A percentile compares a stretch with the other conserved stretches of the same genome.
These are phyloP conservation scores for Lithohypha guttulata DNA, from an alignment of 2,329 filamentous ascomycete genomes.

Conservation along the genomic window DNA sequence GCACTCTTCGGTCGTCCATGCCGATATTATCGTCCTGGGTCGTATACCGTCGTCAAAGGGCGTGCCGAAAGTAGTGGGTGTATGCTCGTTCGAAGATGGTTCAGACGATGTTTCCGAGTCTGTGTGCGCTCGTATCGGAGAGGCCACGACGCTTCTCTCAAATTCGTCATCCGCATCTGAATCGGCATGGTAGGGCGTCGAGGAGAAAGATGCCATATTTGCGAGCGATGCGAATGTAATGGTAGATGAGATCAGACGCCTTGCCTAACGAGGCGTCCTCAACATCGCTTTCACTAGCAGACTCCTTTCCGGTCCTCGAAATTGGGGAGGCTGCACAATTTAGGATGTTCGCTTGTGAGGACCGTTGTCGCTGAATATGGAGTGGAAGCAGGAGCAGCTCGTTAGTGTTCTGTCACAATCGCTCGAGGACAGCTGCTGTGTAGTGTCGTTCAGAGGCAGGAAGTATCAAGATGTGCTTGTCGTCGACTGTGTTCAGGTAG, in stretches of 20 bases:
- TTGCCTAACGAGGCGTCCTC: not conserved
- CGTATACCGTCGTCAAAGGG: slow-evolving; percentile 41
- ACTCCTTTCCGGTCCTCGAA: no score
- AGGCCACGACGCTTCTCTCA: slow-evolving; percentile 49
- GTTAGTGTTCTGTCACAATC: no score
- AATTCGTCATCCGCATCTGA: slow-evolving; percentile 58
- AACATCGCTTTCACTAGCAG: no score
- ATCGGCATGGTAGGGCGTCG: slow-evolving; percentile 46
- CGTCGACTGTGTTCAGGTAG: no score
- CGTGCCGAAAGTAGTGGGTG: slow-evolving; percentile 50
- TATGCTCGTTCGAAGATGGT: slow-evolving; percentile 49
- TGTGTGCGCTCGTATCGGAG: slow-evolving; percentile 41
- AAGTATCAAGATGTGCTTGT: no score
- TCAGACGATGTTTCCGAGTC: slow-evolving; percentile 50
- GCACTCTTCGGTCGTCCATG: slow-evolving; percentile 70
- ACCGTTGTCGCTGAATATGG: no score
- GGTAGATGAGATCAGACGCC: not conserved
- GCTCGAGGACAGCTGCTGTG: no score
- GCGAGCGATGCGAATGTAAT: no score
- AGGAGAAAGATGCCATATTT: slow-evolving; percentile 32
- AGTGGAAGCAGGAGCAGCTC: no score
- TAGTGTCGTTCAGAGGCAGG: no score
- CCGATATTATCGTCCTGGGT: slow-evolving; percentile 46
- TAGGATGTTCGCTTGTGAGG: no score
- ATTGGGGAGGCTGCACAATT: no score